phyloP scores from a whole-genome alignment of 345 rosid species.

The Carallia pectinifolia region DNA sequence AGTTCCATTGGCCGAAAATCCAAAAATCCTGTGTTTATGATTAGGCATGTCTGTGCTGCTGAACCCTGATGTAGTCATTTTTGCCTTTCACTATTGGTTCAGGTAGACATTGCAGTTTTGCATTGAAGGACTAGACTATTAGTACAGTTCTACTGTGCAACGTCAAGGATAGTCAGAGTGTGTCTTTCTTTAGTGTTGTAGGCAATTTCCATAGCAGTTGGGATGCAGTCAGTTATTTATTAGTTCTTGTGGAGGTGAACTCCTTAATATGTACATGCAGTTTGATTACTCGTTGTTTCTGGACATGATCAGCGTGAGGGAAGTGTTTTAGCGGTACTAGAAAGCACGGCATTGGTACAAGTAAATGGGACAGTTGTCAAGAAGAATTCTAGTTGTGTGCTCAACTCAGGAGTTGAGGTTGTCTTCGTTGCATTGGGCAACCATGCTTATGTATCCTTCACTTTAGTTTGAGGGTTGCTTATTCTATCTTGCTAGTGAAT shows the following conservation, averaged over 20 bases:
- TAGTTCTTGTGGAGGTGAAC: constrained; percentile 50
- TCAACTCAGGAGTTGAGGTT: constrained; percentile 79
- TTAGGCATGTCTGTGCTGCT: constrained; percentile 30
- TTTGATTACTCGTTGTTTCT: constrained; percentile 66
- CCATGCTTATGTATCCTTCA: constrained; percentile 85
- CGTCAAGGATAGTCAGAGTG: constrained; percentile 27
- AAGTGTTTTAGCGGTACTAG: constrained; percentile 55
- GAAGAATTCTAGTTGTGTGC: constrained; percentile 39
- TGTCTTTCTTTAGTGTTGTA: not conserved
- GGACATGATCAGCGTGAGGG: constrained; percentile 81
- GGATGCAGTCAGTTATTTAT: constrained; percentile 7
- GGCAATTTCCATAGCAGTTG: not conserved
- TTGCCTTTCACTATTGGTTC: constrained; percentile 56
- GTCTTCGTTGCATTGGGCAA: constrained; percentile 54
- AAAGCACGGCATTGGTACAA: constrained; percentile 63
- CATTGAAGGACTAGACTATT: constrained; percentile 45
- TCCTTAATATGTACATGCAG: constrained; percentile 55
- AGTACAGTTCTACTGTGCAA: constrained; percentile 49
- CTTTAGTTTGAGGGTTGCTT: not conserved
- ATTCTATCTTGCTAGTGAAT: not conserved
- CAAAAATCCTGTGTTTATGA: not conserved
- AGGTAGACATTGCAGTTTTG: constrained; percentile 46
- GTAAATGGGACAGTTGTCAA: constrained; percentile 55
- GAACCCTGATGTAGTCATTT: constrained; percentile 54
- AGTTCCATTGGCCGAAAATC: not conserved